phyloP scores from a whole-genome alignment of 129 eudicot species.

The Artemisia tridentata region DNA sequence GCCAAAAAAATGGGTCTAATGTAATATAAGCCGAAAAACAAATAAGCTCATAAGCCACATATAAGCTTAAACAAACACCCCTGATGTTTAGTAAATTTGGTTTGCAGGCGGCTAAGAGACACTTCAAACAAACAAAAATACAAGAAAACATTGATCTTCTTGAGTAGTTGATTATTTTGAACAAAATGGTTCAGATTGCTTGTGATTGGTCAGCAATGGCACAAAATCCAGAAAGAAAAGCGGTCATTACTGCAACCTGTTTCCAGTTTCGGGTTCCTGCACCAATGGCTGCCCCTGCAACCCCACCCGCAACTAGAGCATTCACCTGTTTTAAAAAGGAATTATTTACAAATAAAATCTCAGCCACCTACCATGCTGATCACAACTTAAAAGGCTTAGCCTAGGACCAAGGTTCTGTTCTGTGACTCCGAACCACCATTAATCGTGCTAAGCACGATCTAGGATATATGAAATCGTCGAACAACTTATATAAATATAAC shows the following conservation, averaged over 20 bases:
- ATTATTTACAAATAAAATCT: background rate
- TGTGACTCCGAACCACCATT: too few relatives aligned
- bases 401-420: too few relatives aligned
- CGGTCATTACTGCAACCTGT: conserved; percentile 69
- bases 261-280: conserved; percentile 76
- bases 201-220: conserved; percentile 59
- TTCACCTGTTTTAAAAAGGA: conserved; percentile 51
- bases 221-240: conserved; percentile 51
- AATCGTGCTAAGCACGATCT: too few relatives aligned
- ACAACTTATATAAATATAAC: background rate
- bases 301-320: conserved; percentile 72
- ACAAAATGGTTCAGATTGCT: conserved; percentile 32
- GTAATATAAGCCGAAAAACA: too few relatives aligned
- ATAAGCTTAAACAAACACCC: too few relatives aligned
- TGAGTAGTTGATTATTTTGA: background rate
- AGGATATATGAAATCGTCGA: too few relatives aligned
- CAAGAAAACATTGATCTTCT: background rate
- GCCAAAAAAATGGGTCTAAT: too few relatives aligned
- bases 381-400: background rate
- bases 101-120: too few relatives aligned
- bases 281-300: conserved; percentile 80
- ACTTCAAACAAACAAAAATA: background rate
- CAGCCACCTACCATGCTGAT: background rate
- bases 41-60: too few relatives aligned
- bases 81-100: too few relatives aligned